Base-by-base conservation (phyloP, 257 asterid genomes). In the Gardenia jasminoides region DNA sequence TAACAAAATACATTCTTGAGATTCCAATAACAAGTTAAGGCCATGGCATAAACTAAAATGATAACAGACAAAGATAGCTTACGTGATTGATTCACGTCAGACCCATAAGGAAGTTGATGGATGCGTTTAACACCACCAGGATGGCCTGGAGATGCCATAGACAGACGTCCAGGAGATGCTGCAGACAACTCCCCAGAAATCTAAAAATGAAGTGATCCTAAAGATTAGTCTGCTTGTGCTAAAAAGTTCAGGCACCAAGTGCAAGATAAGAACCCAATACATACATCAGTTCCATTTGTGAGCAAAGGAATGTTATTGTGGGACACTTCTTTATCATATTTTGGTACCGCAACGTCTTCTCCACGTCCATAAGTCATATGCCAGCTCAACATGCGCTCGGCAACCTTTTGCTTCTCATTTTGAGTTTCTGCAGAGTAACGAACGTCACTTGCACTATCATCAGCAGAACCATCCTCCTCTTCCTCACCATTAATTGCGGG, bases 341-440 rank as follows among this genome's bases (percentile, higher is more conserved):
- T 92, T 20, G 98, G 97, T 48, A 83, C 88, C 70, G 81, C 90
- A 79, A 76, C 76, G 77, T 89, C 94, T 84, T 96, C 98, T 52
- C 92, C 92, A 75, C 91, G 87, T 68, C 93, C 97, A 77, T 93
- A 82, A 80, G 79, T 88, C 88, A 86, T 88, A 76, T 94, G 99
- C 99, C 99, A 96, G 92, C 96, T 93, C 93, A 93, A 79, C 97
- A 92, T 91, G 74, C 94, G 94, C 81, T 96, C 98, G 10, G 97
- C 86, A 83, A 89, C 86, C 86, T 96, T 96, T 86, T 88, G 96
- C 86, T 92, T 89, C 81, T 86, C 97, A 82, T 80, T 84, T 81
- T 89, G 93, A 74, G 73, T 87, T 79, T 86, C 93, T 46, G 80
- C 75, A 77, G 97, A 76, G 88, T 81, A 89, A 70, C 80, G 92